Evolutionary conservation across 345 rosid species (phyloP), one percentile per base, ranked within the genome.

Genomic region (Salix koriyanagi): DNA sequence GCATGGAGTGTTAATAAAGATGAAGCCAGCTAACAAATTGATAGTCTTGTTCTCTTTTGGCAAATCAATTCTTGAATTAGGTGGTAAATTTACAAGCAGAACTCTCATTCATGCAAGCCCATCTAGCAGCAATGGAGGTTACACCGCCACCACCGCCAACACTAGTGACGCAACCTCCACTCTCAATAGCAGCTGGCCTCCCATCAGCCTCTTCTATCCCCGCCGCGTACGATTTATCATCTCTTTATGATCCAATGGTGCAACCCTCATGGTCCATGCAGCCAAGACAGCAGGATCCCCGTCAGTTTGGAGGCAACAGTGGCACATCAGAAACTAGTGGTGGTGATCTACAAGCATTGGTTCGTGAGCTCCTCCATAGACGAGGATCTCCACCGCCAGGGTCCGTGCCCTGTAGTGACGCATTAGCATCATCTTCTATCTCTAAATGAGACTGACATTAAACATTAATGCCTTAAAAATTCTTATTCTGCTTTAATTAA

Each of bases 301-400:
- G 87, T 76, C 94, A 91, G 23, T 90, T 64, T 23, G 87, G 83
- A n/a, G 89, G 81, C 61, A 76, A 19, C 41, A 56, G 78, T 54
- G 79, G 84, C 13, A 67, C 91, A 2, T 25, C 86, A 34, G 74
- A 81, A 16, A 72, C 74, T 1, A 77, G 73, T 3, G 76, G 83
- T 7, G 82, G 90, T 21, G 95, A 94, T 70, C 97, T 91, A 42
- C 94, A 94, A 67, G 90, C 96, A 4, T 81, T 92, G 86, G 97
- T 96, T 6, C 84, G 90, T 50, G 97, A 95, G 68, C 92, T 92
- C 50, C 85, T 91, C 11, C 88, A 88, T 19, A 83, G 97, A 74
- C 90, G 87, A 67, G 92, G 89, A 19, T 88, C 97, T 73, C 89
- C 89, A 2, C 85, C 88, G 1, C 88, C 77, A 0, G 89, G 87